These are phyloP conservation scores for Lipomyces kockii DNA, from an alignment of 805 yeast species.

Conservation along the genomic window DNA sequence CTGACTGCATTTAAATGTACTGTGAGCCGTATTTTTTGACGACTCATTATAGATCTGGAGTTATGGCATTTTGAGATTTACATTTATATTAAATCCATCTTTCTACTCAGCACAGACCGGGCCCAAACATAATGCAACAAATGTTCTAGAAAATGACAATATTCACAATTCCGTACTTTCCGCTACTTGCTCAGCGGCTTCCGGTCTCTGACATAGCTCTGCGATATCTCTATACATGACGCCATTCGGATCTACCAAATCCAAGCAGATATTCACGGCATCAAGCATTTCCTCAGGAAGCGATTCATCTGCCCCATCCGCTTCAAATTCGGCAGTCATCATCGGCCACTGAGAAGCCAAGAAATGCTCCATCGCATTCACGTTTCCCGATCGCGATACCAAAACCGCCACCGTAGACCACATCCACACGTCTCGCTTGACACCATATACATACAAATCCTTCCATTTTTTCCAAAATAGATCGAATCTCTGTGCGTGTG, in stretches of 20 bases:
- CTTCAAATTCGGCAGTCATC: slow-evolving; percentile 17
- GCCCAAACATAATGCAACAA: not conserved
- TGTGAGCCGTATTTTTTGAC: no score
- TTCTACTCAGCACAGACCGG: not conserved
- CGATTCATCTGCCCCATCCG: slow-evolving; percentile 5
- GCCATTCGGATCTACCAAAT: slow-evolving; percentile 23
- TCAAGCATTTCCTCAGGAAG: slow-evolving; percentile 10
- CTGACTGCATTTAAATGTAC: not conserved
- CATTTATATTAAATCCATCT: not conserved
- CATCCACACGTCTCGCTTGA: slow-evolving; percentile 34
- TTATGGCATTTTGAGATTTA: not conserved
- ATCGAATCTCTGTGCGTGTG: slow-evolving; percentile 39
- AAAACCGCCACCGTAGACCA: slow-evolving; percentile 40
- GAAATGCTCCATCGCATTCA: slow-evolving; percentile 18
- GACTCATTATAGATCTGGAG: not conserved
- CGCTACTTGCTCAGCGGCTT: not conserved
- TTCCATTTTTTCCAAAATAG: slow-evolving; percentile 44
- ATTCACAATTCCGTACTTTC: not conserved
- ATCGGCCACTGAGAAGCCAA: slow-evolving; percentile 20
- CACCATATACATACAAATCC: slow-evolving; percentile 25
- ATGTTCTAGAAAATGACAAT: not conserved
- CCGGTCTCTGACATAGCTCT: slow-evolving; percentile 6
- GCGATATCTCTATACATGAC: slow-evolving; percentile 18
- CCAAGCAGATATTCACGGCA: slow-evolving; percentile 19
- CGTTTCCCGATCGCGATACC: slow-evolving; percentile 43